A percentile compares a stretch with the other conserved stretches of the same genome.
phyloP scores from a whole-genome alignment of 768 basidiomycete genomes.

The Melanogaster broomeanus region DNA sequence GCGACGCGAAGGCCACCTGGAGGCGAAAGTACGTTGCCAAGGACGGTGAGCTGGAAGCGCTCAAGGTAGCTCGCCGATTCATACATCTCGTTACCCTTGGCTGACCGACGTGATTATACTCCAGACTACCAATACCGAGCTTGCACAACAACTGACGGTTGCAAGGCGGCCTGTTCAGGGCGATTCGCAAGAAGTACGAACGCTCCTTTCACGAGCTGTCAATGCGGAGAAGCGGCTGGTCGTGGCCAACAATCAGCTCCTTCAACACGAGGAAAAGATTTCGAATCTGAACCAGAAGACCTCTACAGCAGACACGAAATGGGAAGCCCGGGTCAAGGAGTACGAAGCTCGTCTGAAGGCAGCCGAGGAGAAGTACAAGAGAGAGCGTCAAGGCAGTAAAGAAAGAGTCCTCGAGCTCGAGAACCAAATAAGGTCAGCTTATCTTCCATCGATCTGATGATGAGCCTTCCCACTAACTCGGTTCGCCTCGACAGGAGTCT shows the following conservation, averaged over 20 bases:
- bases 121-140: constrained; percentile 73
- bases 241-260: constrained; percentile 81
- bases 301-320: constrained; percentile 75
- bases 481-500: constrained; percentile 50
- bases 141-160: constrained; percentile 66
- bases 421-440: constrained; percentile 61
- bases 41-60: constrained; percentile 86
- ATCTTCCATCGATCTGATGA: constrained; percentile 2
- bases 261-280: constrained; percentile 83
- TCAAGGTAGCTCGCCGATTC: constrained; percentile 57
- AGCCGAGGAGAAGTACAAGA: constrained; percentile 90
- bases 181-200: constrained; percentile 70
- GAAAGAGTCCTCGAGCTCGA: constrained; percentile 78
- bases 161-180: constrained; percentile 60
- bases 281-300: constrained; percentile 73
- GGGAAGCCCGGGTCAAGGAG: constrained; percentile 95
- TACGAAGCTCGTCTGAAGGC: constrained; percentile 80
- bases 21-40: constrained; percentile 77
- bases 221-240: constrained; percentile 89
- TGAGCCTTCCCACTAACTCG: background rate
- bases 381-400: constrained; percentile 92
- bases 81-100: background rate
- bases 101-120: background rate
- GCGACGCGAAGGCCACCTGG: constrained; percentile 83
- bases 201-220: constrained; percentile 69